phyloP scores from a whole-genome alignment of 2,329 filamentous ascomycete genomes.

The Pseudocercospora musae region DNA sequence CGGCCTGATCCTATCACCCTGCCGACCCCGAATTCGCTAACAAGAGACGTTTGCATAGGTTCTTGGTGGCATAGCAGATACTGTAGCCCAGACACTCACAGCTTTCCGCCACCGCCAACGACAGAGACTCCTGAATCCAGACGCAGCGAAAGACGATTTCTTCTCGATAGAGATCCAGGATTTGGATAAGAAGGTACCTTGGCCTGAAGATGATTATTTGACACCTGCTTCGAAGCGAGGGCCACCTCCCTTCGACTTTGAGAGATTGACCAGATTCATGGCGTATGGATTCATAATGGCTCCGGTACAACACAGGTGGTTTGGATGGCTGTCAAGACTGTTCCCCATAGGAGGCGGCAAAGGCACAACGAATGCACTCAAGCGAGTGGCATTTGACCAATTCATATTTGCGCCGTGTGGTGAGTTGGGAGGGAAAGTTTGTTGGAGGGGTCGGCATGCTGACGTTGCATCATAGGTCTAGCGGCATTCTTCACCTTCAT shows the following conservation, averaged over 20 bases:
- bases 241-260: constrained; percentile 90
- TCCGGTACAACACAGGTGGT: constrained; percentile 93
- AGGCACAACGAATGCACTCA: constrained; percentile 69
- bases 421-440: constrained; percentile 37
- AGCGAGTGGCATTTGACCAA: constrained; percentile 90
- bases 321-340: constrained; percentile 72
- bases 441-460: background rate
- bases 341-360: constrained; percentile 70
- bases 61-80: constrained; percentile 92
- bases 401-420: constrained; percentile 87
- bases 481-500: constrained; percentile 91
- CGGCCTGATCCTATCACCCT: constrained; percentile 32
- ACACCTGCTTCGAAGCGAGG: constrained; percentile 55
- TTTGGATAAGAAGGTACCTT: constrained; percentile 74
- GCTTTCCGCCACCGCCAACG: constrained; percentile 63
- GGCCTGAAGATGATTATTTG: constrained; percentile 63
- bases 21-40: background rate
- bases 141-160: constrained; percentile 61
- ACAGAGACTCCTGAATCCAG: constrained; percentile 49
- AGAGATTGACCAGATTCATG: constrained; percentile 92
- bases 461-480: constrained; percentile 54
- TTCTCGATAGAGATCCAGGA: constrained; percentile 87
- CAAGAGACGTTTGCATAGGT: constrained; percentile 47
- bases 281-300: constrained; percentile 96
- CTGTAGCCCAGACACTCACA: constrained; percentile 89